Evolutionary conservation across 805 yeast species (phyloP).

Genomic region (Metschnikowia hibisci): DNA sequence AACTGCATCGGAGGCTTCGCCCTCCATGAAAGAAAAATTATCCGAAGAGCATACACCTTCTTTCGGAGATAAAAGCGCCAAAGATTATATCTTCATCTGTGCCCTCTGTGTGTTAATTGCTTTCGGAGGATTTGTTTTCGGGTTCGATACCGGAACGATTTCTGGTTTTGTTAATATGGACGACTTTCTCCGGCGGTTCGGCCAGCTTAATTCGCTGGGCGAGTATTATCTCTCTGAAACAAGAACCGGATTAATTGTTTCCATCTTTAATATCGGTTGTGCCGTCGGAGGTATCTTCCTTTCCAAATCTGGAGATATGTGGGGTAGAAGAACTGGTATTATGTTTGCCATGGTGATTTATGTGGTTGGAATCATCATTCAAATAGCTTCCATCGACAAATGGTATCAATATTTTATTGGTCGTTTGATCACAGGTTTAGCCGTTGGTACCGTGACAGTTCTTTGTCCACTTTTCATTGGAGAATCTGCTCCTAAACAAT

Average conservation of each 20-base stretch:
- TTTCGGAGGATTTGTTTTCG: constrained; percentile 74
- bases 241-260: constrained; percentile 50
- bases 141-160: constrained; percentile 77
- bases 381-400: constrained; percentile 47
- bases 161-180: constrained; percentile 66
- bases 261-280: constrained; percentile 65
- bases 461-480: constrained; percentile 63
- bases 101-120: constrained; percentile 55
- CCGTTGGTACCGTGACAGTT: constrained; percentile 70
- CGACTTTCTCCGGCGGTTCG: constrained; percentile 53
- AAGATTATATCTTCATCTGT: constrained; percentile 28
- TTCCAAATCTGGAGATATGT: constrained; percentile 53
- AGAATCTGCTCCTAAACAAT: constrained; percentile 64
- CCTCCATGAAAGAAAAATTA: constrained; percentile 7
- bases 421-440: constrained; percentile 62
- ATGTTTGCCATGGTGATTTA: constrained; percentile 52
- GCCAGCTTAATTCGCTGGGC: constrained; percentile 41
- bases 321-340: constrained; percentile 59
- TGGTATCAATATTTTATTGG: constrained; percentile 65
- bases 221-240: constrained; percentile 39
- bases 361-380: constrained; percentile 58
- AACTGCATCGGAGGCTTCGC: constrained; percentile 4
- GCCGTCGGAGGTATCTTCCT: constrained; percentile 66
- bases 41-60: constrained; percentile 6
- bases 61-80: constrained; percentile 12